Conservation (phyloP, 306 rosid species). For the Prunus kanzakura region DNA sequence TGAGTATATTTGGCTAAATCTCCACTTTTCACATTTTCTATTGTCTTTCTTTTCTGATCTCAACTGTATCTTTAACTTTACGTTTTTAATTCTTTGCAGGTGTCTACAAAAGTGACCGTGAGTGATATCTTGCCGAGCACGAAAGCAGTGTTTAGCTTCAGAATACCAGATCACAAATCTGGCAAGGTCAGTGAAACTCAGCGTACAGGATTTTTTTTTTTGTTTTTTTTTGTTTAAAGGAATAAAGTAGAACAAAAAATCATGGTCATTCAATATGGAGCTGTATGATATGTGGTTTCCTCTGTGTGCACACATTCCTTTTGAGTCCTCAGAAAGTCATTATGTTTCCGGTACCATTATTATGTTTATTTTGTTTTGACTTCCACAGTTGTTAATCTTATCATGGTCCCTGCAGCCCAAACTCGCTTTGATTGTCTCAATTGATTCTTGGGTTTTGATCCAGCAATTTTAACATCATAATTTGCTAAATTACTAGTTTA, state of each 20-base stretch:
- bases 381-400: not conserved
- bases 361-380: not conserved
- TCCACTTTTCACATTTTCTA: not conserved
- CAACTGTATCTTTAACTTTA: not conserved
- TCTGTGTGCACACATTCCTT: not conserved
- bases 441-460: not conserved
- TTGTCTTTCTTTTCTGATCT: not conserved
- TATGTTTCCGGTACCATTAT: not conserved
- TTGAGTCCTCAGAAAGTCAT: not conserved
- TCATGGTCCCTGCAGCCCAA: not conserved
- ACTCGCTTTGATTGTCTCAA: not conserved
- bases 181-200: slow-evolving; percentile 68
- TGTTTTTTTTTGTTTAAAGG: too few relatives aligned
- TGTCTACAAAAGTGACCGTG: slow-evolving; percentile 69
- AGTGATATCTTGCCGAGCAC: slow-evolving; percentile 59
- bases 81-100: slow-evolving; percentile 36
- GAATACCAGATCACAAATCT: slow-evolving; percentile 88
- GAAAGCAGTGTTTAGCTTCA: slow-evolving; percentile 78
- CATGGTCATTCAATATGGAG: not conserved
- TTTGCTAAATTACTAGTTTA: not conserved
- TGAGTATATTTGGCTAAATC: not conserved
- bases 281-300: not conserved
- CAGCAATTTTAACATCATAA: not conserved
- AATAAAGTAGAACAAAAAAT: not conserved
- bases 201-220: not conserved